Evolutionary conservation across 208 protist genomes (phyloP), one percentile per base, ranked within the genome.

Genomic region (Endotrypanum monterogeii): DNA sequence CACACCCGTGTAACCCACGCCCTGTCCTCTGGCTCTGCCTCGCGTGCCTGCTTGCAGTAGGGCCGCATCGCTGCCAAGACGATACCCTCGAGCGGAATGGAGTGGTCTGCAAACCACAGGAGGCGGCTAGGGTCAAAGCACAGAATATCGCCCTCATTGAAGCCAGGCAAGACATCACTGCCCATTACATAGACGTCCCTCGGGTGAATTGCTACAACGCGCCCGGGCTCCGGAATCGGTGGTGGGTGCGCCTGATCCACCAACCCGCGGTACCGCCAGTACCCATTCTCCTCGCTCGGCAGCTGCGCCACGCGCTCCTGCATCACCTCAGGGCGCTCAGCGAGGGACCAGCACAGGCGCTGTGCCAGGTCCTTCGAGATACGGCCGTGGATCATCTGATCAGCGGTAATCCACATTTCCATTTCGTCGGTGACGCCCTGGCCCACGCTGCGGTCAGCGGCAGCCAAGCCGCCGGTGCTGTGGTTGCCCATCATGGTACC

Each of bases 181-280:
- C 91, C 91, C 87, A 95, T 91, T 20, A 95, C 89, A 58, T 95
- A 95, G 30, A 95, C 91, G 74, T 95, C 91, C 2, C 66, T 66
- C 8, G 84, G 87, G 71, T 88, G 75, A 46, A 90, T 86, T 18
- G 58, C 62, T 18, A 83, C 78, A 5, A 81, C 56, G 20, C n/a
- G 46, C 30, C 72, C 65, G 23, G 71, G 67, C 62, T 23, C 44
- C 3, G 88, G 91, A 54, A 87, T 67, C 56, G 88, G 91, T 14
- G 89, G 91, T 25, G 86, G 87, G 55, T 84, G 67, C 25, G 79
- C 35, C 37, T 79, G 82, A 66, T 92, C 87, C 5, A 88, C 91
- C 66, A 95, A 69, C 23, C 91, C 91, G 58, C 89, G 89, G 76
- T 94, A 95, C 14, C 89, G 88, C 89, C 91, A 95, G 80, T 89